These are phyloP conservation scores for Pseudevernia furfuracea DNA, from an alignment of 495 filamentous ascomycete genomes.

Conservation along the genomic window DNA sequence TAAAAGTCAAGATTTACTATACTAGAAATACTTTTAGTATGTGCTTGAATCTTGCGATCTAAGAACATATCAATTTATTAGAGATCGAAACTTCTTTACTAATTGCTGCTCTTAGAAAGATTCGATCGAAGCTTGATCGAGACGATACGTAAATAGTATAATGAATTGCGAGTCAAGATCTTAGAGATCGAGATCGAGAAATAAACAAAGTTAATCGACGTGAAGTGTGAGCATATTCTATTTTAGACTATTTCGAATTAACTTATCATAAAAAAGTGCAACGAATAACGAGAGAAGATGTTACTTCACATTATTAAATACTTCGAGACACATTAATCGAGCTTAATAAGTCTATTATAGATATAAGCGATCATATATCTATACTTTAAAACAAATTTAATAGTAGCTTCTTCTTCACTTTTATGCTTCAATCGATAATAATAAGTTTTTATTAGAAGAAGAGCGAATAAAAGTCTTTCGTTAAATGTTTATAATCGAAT, in stretches of 20 bases:
- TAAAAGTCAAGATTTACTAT: not conserved
- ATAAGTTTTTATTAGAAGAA: not conserved
- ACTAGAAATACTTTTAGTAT: not conserved
- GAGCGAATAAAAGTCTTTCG: constrained; percentile 5
- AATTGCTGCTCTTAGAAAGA: not conserved
- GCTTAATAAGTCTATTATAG: not conserved
- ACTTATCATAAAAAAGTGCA: not conserved
- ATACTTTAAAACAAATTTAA: not conserved
- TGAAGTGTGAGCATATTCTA: not conserved
- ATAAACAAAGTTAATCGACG: not conserved
- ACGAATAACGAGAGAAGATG: not conserved
- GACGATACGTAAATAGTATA: not conserved
- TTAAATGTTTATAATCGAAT: constrained; percentile 6
- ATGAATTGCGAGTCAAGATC: not conserved
- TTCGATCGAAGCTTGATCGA: not conserved
- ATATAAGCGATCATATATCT: not conserved
- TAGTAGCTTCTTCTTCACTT: not conserved
- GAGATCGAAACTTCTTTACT: not conserved
- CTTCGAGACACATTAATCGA: not conserved
- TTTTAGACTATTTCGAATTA: not conserved
- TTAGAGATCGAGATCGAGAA: not conserved
- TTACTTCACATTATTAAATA: not conserved
- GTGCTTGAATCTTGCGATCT: not conserved
- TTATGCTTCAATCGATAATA: not conserved
- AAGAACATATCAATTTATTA: not conserved